Base-by-base conservation (phyloP, 805 yeast genomes). In the Lipomyces anomalus region DNA sequence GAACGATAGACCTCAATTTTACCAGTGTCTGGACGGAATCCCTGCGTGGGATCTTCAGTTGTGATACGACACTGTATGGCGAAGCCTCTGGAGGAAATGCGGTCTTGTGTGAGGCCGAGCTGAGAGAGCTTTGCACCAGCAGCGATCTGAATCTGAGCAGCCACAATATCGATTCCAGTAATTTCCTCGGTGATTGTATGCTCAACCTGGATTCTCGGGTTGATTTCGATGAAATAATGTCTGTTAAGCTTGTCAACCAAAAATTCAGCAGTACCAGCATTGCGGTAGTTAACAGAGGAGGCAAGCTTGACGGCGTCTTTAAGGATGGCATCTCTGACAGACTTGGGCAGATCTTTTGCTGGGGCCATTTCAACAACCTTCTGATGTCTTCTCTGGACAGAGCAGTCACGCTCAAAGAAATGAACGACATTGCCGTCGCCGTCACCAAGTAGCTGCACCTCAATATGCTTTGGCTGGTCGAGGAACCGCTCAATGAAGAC, bases 61-160 rank as follows among this genome's bases (percentile, higher is more conserved):
- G 97, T 90, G 72, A 92, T 92, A 75, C 98, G 88, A 74, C 98
- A 90, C 73, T 92, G 98, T 59, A 92, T 92, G 32, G 98, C 97
- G 64, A 89, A 90, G 18, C 99, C 99, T 63, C 97, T 79, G 40
- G 95, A 82, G 47, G 96, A 84, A 70, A 92, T 87, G 64, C 84
- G 83, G 68, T 90, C 96, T 71, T 92, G 98, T 57, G 89, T 72
- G 52, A 92, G 74, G 17, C 97, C 97, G 59, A 92, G 74, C 65
- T 92, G 95, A 58, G 79, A 82, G 59, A 92, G 75, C 2, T 95
- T 77, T 24, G 98, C 98, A 61, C 98, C 98, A 2, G 97, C 97
- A 38, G 97, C 97, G 61, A 90, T 87, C 73, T 90, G 98, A 62
- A 90, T 89, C 74, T 90, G 98, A 16, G 97, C 97, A 51, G 97